Evolutionary conservation across 345 rosid species (phyloP), one percentile per base, ranked within the genome.

Genomic region (Citrus cavaleriei): DNA sequence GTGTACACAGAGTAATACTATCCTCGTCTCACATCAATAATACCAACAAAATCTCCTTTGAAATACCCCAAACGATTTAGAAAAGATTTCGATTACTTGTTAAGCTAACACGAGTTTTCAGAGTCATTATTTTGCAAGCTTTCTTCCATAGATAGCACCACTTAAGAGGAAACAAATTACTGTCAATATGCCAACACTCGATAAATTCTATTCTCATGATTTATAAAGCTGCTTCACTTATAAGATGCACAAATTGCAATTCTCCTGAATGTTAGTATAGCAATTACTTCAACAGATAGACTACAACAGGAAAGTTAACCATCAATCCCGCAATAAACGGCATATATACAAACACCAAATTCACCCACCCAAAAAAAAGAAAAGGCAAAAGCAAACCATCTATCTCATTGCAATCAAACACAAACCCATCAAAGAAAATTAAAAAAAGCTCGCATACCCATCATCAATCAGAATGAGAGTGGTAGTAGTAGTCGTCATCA

Each of bases 401-500:
- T 42, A 12, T 12, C 16, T 42, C 24, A 32, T 34, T 32, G 22
- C 7, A 70, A n/a, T 24, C 16, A 27, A 27, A 51, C 30, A 30
- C 49, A 8, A 51, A 70, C 59, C 25, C 10, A 18, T 10, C 42
- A 59, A 5, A 66, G 75, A 14, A 66, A 40, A 40, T 40, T 2
- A 10, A 10, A 40, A 10, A 40, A 30, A 3, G 51, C 18, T 46
- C 3, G 51, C 51, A 46, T 46, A 46, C 51, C 32, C 78, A 58
- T 63, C 74, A 49, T 89, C 84, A 92, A 74, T 90, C 92, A 10
- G 89, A 87, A 78, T 81, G 84, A 9, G 86, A 74, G 68, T 85
- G 78, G 55, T 71, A 82, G 85, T 88, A 84, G 86, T 77, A 83
- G 68, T 84, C 79, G 75, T 84, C 79, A 77, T 81, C 87, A 66